Percentiles rank a stretch among this genome's conserved stretches.
Conservation (phyloP, 208 protist species). For the Crithidia expoeki region DNA sequence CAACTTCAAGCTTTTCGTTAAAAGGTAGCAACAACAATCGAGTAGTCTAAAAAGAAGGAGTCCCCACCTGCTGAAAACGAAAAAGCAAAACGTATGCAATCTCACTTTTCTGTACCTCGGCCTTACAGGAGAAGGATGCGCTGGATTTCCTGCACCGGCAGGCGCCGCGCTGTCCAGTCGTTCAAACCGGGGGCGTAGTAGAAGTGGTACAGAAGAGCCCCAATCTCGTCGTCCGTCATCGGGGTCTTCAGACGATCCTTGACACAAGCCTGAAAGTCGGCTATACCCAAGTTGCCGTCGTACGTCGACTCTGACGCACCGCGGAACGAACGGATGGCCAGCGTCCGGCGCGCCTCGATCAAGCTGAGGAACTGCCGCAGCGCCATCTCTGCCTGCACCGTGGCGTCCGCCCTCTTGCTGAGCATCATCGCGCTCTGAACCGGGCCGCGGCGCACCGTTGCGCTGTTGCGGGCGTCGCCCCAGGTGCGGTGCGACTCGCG, state of each 20-base stretch:
- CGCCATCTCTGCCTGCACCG: slow-evolving; percentile 54
- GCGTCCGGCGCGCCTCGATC: slow-evolving; percentile 73
- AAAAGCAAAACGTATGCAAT: too few relatives aligned
- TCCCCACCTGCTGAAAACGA: too few relatives aligned
- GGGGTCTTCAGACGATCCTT: slow-evolving; percentile 58
- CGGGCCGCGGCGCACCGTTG: slow-evolving; percentile 39
- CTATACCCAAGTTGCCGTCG: slow-evolving; percentile 80
- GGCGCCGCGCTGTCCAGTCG: slow-evolving; percentile 70
- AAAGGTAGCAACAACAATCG: too few relatives aligned
- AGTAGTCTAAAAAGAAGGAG: too few relatives aligned
- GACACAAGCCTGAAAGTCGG: slow-evolving; percentile 73
- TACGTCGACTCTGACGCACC: slow-evolving; percentile 54
- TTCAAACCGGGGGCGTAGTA: slow-evolving; percentile 64
- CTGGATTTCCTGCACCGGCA: slow-evolving; percentile 70
- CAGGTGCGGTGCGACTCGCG: slow-evolving; percentile 30
- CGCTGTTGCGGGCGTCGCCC: slow-evolving; percentile 21
- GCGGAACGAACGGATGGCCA: slow-evolving; percentile 78
- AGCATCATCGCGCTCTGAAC: slow-evolving; percentile 53
- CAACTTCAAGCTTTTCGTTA: too few relatives aligned
- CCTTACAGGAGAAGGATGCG: slow-evolving; percentile 60
- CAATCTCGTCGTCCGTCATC: slow-evolving; percentile 73
- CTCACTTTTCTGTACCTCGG: too few relatives aligned
- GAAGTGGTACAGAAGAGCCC: slow-evolving; percentile 83
- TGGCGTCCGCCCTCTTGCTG: slow-evolving; percentile 36
- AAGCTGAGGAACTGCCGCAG: slow-evolving; percentile 74